Evolutionary conservation across 306 rosid species (phyloP).

Genomic region (Pyrus pyrifolia): DNA sequence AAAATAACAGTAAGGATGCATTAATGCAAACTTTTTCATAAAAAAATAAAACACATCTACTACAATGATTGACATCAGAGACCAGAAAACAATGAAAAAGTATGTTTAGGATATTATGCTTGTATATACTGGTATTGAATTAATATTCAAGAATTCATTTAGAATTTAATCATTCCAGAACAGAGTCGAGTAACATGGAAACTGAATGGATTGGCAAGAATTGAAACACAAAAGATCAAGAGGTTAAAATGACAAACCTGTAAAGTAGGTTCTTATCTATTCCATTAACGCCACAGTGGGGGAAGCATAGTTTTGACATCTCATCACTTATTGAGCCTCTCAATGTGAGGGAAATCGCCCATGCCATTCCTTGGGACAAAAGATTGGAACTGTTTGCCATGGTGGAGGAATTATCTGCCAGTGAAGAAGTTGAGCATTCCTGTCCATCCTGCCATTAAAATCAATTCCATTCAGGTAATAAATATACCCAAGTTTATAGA

Average conservation of each 20-base stretch:
- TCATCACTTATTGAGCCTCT: slow-evolving; percentile 61
- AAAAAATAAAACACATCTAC: not conserved
- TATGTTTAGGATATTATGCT: not conserved
- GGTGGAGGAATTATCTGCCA: slow-evolving; percentile 36
- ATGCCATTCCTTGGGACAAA: slow-evolving; percentile 65
- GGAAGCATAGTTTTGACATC: slow-evolving; percentile 46
- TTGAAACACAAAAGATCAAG: not conserved
- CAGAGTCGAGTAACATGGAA: not conserved
- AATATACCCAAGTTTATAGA: not conserved
- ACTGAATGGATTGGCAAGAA: not conserved
- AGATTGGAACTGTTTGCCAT: slow-evolving; percentile 24
- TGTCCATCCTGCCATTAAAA: slow-evolving; percentile 42
- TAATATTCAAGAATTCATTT: not conserved
- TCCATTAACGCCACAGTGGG: slow-evolving; percentile 29
- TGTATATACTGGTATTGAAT: not conserved
- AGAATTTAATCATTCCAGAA: not conserved
- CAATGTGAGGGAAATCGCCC: slow-evolving; percentile 79
- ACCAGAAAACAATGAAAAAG: not conserved
- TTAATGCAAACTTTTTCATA: not conserved
- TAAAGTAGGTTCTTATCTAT: slow-evolving; percentile 50
- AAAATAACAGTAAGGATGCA: not conserved
- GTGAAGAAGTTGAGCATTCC: slow-evolving; percentile 37
- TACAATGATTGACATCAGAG: not conserved
- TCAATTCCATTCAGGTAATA: slow-evolving; percentile 18
- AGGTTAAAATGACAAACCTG: slow-evolving; percentile 44